These are phyloP conservation scores for Zygoascus hellenicus DNA, from an alignment of 1,139 yeast species.

Conservation along the genomic window DNA sequence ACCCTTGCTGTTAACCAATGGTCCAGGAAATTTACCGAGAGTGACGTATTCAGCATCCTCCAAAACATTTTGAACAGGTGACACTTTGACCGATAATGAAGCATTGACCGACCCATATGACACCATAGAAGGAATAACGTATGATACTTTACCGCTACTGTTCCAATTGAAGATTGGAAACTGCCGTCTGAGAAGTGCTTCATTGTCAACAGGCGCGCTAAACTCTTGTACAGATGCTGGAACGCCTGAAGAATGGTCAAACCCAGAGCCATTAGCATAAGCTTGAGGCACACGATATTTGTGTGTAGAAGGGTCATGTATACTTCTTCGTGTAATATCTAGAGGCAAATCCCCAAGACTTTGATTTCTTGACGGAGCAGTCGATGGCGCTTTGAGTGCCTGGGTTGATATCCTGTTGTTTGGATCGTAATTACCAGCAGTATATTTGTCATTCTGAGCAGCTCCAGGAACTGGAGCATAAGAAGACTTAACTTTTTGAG, in stretches of 20 bases:
- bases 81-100: slow-evolving; percentile 29
- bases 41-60: slow-evolving; percentile 23
- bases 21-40: slow-evolving; percentile 53
- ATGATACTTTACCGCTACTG: slow-evolving; percentile 39
- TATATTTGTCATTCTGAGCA: background rate
- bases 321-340: slow-evolving; percentile 14
- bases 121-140: slow-evolving; percentile 40
- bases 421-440: slow-evolving; percentile 4
- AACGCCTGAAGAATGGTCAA: background rate
- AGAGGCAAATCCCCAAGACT: slow-evolving; percentile 23
- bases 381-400: background rate
- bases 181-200: slow-evolving; percentile 44
- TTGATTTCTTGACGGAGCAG: slow-evolving; percentile 4
- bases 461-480: slow-evolving; percentile 6
- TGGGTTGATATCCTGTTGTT: slow-evolving; percentile 1
- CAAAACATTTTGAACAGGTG: slow-evolving; percentile 28
- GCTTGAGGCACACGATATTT: slow-evolving; percentile 1
- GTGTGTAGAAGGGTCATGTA: slow-evolving; percentile 5
- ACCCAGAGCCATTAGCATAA: background rate
- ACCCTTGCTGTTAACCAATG: slow-evolving; percentile 43
- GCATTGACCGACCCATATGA: slow-evolving; percentile 29
- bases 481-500: slow-evolving; percentile 4
- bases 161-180: slow-evolving; percentile 80
- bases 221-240: background rate
- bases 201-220: slow-evolving; percentile 26